Evolutionary conservation across 208 protist genomes (phyloP), one percentile per base, ranked within the genome.

Genomic region (Novymonas esmeraldas): DNA sequence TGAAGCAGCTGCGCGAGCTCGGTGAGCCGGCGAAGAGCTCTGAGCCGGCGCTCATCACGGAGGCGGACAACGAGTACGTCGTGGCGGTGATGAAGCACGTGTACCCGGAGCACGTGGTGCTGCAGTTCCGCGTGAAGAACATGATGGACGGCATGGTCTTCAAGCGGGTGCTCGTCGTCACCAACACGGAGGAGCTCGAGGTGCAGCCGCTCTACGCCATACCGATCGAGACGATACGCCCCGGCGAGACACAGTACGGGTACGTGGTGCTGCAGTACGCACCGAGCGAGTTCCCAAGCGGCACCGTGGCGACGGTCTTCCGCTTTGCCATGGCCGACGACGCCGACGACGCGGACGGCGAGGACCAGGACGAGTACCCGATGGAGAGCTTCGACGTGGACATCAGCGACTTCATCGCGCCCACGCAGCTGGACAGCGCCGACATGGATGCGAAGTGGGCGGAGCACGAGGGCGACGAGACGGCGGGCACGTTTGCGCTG

Each of bases 1-100:
- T 97, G 14, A 64, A 75, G 61, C 84, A 87, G 77, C 78, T 97
- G 14, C 61, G 74, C 7, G 82, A 86, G 42, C 64, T 95, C 14
- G 93, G 95, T 18, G 84, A 94, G 60, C 87, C 85, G 11, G 58
- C 79, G 33, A 82, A 82, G 46, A 96, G 81, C 31, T 50, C 36
- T 1, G 85, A 94, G 58, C 76, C 82, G 31, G 24, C 90, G 18
- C 69, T 82, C 24, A 79, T 99, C 10, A 99, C 98, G 10, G 98
- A 99, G 70, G 42, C 84, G 0, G 98, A 99, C 76, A 97, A 91
- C 51, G 98, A 99, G 80, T 99, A 99, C 80, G 94, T 98, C 9
- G 98, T 99, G 31, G 81, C 82, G n/a, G 97, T 90, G 64, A 85
- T 98, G 67, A 99, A 98, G 80, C 97, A 99, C 73, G 34, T 92